Conservation (phyloP, 192 early-diverging fungal species). For the Mortierella antarctica region DNA sequence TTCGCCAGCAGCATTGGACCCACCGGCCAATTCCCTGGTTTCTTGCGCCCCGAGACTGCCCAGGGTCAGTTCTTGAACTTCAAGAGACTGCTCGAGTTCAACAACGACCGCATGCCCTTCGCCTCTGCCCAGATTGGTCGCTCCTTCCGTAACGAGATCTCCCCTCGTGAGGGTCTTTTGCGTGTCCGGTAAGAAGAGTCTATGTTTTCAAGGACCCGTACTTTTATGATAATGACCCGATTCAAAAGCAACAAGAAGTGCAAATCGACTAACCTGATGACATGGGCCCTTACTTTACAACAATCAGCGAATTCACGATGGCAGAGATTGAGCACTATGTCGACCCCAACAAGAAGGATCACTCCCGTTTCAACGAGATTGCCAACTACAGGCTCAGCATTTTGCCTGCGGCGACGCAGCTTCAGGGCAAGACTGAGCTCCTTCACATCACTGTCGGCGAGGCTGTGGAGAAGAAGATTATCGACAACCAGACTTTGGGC, state of each 20-base stretch:
- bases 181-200: conserved; percentile 79
- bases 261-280: not conserved
- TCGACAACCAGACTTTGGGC: conserved; percentile 98
- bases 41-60: conserved; percentile 98
- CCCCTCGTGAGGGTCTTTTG: conserved; percentile 92
- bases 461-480: conserved; percentile 85
- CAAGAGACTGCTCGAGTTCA: conserved; percentile 95
- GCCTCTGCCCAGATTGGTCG: conserved; percentile 98
- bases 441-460: conserved; percentile 86
- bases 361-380: conserved; percentile 91
- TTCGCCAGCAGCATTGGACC: conserved; percentile 98
- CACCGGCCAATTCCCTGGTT: conserved; percentile 84
- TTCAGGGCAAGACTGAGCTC: conserved; percentile 78
- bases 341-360: conserved; percentile 92
- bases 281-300: not conserved
- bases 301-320: conserved; percentile 93
- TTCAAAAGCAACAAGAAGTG: not conserved
- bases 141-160: conserved; percentile 99
- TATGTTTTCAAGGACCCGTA: not conserved
- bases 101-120: conserved; percentile 99
- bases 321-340: conserved; percentile 99
- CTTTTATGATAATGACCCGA: not conserved
- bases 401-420: conserved; percentile 81
- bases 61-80: conserved; percentile 99
- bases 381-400: conserved; percentile 81